A percentile compares a stretch with the other conserved stretches of the same genome.
phyloP scores from a whole-genome alignment of 1,139 yeast species.

The Debaryomyces nepalensis region DNA sequence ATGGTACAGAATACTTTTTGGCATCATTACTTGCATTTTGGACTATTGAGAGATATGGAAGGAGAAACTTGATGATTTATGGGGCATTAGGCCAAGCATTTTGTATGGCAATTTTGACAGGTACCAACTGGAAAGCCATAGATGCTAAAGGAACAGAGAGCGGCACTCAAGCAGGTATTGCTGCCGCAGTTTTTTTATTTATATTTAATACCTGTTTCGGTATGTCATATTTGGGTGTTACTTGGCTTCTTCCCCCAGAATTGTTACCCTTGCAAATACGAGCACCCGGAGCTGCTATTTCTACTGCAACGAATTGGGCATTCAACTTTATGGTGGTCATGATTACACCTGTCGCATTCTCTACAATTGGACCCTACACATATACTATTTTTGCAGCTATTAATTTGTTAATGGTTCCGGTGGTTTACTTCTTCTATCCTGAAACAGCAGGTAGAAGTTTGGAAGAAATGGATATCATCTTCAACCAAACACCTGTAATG shows the following conservation, averaged over 20 bases:
- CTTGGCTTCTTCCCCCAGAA: slow-evolving; percentile 64
- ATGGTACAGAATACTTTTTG: slow-evolving; percentile 42
- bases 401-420: slow-evolving; percentile 55
- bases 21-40: slow-evolving; percentile 50
- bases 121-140: slow-evolving; percentile 33
- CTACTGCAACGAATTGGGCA: slow-evolving; percentile 51
- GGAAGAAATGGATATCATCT: slow-evolving; percentile 49
- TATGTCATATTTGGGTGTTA: slow-evolving; percentile 56
- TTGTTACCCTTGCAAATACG: slow-evolving; percentile 61
- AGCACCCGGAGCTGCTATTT: slow-evolving; percentile 55
- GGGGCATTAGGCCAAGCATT: slow-evolving; percentile 57
- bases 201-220: slow-evolving; percentile 53
- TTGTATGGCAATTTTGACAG: slow-evolving; percentile 38
- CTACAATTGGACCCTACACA: slow-evolving; percentile 35
- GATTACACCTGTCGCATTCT: slow-evolving; percentile 49
- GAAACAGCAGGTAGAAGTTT: slow-evolving; percentile 51
- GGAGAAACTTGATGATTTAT: slow-evolving; percentile 53
- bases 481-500: slow-evolving; percentile 38
- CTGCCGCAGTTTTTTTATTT: slow-evolving; percentile 43
- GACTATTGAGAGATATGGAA: slow-evolving; percentile 56
- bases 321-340: slow-evolving; percentile 48
- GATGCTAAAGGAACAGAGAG: slow-evolving; percentile 16
- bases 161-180: slow-evolving; percentile 30
- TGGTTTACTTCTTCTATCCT: slow-evolving; percentile 53
- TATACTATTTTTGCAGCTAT: slow-evolving; percentile 45